Evolutionary conservation across 805 yeast species (phyloP).

Genomic region (Monosporozyma solicola): DNA sequence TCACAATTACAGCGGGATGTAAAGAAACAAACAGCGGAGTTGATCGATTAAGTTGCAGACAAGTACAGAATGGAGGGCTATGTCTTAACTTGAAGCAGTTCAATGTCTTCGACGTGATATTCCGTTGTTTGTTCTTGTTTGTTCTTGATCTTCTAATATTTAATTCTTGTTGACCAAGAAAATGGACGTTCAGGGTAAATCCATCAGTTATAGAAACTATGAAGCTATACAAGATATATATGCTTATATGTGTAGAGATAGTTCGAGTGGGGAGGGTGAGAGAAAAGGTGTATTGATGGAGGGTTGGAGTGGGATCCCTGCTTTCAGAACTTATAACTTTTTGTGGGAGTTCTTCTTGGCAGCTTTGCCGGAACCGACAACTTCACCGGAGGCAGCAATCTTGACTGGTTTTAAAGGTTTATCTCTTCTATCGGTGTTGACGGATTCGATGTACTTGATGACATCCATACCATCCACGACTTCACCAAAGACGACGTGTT

Average conservation of each 20-base stretch:
- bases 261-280: too few relatives aligned
- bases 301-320: too few relatives aligned
- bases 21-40: neutral
- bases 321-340: neutral
- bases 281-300: neutral
- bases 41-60: neutral
- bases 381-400: conserved; percentile 58
- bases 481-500: conserved; percentile 94
- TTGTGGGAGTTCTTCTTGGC: neutral
- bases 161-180: neutral
- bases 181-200: conserved; percentile 1
- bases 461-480: conserved; percentile 83
- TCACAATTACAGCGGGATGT: neutral
- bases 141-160: neutral
- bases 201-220: neutral
- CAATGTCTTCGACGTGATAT: neutral
- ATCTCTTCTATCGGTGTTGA: conserved; percentile 63
- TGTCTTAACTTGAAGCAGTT: neutral
- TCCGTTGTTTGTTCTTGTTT: neutral
- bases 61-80: neutral
- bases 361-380: neutral
- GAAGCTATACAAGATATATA: neutral
- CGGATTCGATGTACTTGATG: conserved; percentile 62
- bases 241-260: too few relatives aligned
- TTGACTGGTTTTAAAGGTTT: conserved; percentile 58